Percentiles rank a stretch among this genome's conserved stretches.
Evolutionary conservation across 2,329 filamentous ascomycete genomes (phyloP).

Genomic region (Cryphonectria nitschkei): DNA sequence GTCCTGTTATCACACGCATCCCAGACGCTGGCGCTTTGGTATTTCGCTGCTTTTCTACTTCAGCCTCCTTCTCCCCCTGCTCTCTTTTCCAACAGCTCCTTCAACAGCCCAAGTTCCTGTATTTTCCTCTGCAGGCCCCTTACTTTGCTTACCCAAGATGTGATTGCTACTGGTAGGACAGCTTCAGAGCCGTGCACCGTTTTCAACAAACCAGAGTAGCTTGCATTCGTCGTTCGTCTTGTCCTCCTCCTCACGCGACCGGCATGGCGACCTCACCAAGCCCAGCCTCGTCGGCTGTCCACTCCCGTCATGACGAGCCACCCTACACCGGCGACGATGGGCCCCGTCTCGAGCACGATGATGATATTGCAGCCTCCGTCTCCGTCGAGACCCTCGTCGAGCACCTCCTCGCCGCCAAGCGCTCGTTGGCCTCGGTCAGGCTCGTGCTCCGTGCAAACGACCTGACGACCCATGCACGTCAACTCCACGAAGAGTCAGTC

Average conservation of each 20-base stretch:
- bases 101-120: not conserved
- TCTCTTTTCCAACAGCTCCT: slow-evolving; percentile 5
- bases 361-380: slow-evolving; percentile 42
- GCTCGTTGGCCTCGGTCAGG: slow-evolving; percentile 80
- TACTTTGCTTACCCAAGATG: slow-evolving; percentile 18
- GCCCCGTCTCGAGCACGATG: slow-evolving; percentile 10
- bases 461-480: slow-evolving; percentile 76
- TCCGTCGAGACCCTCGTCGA: slow-evolving; percentile 78
- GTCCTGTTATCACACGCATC: not conserved
- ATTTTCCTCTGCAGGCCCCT: not conserved
- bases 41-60: not conserved
- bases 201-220: not conserved
- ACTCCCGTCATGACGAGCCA: slow-evolving; percentile 20
- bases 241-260: not conserved
- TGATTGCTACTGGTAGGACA: slow-evolving; percentile 21
- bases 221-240: not conserved
- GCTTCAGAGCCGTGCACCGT: slow-evolving; percentile 11
- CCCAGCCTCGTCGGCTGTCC: slow-evolving; percentile 26
- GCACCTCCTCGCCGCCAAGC: slow-evolving; percentile 84
- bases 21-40: not conserved
- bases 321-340: slow-evolving; percentile 3
- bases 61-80: slow-evolving; percentile 4
- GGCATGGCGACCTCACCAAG: slow-evolving; percentile 18
- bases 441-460: slow-evolving; percentile 86
- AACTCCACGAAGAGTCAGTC: slow-evolving; percentile 77